phyloP scores from a whole-genome alignment of 2,329 filamentous ascomycete genomes.

The Nemania abortiva region DNA sequence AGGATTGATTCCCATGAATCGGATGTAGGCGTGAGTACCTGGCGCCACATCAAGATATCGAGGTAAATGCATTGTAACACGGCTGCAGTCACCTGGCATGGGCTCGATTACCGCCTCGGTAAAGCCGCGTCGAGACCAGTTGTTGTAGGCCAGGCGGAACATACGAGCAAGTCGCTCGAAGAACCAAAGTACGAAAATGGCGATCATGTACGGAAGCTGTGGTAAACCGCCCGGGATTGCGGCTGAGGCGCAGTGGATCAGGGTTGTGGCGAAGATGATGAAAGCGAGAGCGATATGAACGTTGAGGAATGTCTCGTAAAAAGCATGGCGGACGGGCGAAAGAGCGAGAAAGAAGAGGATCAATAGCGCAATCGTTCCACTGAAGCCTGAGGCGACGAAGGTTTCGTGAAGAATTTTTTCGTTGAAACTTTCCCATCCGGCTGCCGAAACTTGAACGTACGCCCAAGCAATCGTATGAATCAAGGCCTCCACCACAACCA shows the following conservation, averaged over 20 bases:
- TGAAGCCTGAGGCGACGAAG: conserved; percentile 75
- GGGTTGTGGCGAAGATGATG: conserved; percentile 76
- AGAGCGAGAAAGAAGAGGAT: conserved; percentile 77
- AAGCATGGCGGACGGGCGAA: conserved; percentile 88
- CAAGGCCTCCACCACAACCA: conserved; percentile 76
- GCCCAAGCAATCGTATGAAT: conserved; percentile 80
- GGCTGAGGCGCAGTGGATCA: conserved; percentile 80
- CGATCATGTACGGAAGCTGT: conserved; percentile 80
- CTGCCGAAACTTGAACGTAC: conserved; percentile 75
- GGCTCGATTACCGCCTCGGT: conserved; percentile 76
- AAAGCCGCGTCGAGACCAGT: conserved; percentile 66
- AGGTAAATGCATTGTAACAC: conserved; percentile 77
- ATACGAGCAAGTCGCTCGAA: conserved; percentile 76
- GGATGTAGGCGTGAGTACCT: conserved; percentile 81
- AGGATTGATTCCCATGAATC: conserved; percentile 72
- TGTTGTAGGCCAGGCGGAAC: conserved; percentile 72
- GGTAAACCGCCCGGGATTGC: conserved; percentile 73
- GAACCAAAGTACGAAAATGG: conserved; percentile 81
- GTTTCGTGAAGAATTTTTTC: conserved; percentile 66
- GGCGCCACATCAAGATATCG: conserved; percentile 74
- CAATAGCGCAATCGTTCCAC: conserved; percentile 71
- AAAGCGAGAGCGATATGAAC: conserved; percentile 82
- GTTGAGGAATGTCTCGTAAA: conserved; percentile 96
- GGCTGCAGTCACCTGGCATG: conserved; percentile 76
- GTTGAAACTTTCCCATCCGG: conserved; percentile 70